Evolutionary conservation across 805 yeast genomes (phyloP).

Genomic region (Candida piceae): DNA sequence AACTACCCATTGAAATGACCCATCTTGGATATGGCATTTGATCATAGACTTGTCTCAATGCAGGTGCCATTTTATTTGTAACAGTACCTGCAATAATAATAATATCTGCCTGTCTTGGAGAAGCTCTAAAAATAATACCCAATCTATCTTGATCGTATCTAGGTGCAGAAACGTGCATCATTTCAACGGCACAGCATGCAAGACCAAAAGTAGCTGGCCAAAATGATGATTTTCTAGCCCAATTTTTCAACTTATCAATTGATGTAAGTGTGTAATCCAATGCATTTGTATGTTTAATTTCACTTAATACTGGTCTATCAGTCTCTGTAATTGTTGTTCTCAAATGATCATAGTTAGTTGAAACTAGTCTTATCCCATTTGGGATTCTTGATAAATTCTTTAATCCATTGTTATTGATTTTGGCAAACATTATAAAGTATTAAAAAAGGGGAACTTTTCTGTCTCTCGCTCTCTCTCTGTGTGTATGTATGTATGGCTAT

Average conservation of each 20-base stretch:
- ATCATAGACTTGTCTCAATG: conserved; percentile 86
- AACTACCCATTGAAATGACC: conserved; percentile 92
- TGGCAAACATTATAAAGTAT: too few species aligned
- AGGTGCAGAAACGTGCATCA: conserved; percentile 92
- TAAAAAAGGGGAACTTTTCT: too few species aligned
- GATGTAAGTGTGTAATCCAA: conserved; percentile 80
- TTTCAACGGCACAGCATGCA: conserved; percentile 92
- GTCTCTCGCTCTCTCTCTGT: too few species aligned
- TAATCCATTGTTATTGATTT: too few species aligned
- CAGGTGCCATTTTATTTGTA: conserved; percentile 92
- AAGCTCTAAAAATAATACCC: conserved; percentile 90
- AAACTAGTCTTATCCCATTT: too few species aligned
- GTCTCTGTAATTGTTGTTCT: conserved; percentile 54
- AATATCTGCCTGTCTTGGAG: conserved; percentile 89
- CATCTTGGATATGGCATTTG: conserved; percentile 94
- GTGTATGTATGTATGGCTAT: too few species aligned
- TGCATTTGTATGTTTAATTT: conserved; percentile 53
- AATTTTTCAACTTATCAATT: conserved; percentile 74
- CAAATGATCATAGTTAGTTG: conserved; percentile 18
- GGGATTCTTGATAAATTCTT: too few species aligned
- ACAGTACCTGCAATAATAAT: conserved; percentile 91
- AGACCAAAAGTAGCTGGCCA: conserved; percentile 93
- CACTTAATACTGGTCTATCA: conserved; percentile 65
- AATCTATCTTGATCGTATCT: conserved; percentile 88
- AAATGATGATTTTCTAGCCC: conserved; percentile 89